Base-by-base conservation (phyloP, 179 eudicot species). In the Beta corolliflora region DNA sequence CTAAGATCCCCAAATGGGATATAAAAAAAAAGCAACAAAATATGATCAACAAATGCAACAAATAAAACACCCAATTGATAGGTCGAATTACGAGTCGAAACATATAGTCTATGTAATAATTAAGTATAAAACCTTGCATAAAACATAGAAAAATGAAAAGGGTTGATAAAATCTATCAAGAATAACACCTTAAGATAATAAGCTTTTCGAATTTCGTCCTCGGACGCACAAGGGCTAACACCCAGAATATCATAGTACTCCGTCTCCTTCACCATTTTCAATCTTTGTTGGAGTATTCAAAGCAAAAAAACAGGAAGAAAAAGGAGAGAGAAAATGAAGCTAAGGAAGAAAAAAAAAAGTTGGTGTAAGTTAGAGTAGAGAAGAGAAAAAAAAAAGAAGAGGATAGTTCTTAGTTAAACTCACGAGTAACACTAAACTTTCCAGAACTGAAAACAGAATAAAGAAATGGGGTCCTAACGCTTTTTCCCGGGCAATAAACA, bases 121-220 rank as follows among this genome's bases (percentile, higher is more conserved):
- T 0, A 8, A 19, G 44, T 56, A 55, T 75, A 29, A 14, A 68
- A 65, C 5, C 3, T 44, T 44, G 60, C 16, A 56, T 14, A 63
- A n/a, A 10, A 23, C n/a, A 36, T 21, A 25, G n/a, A 55, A 73
- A 54, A 29, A 52, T 54, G 0, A 31, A 29, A 74, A 44, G 78
- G 78, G 46, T 23, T 41, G 18, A 19, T 10, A 50, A 31, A 3
- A 71, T 31, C 9, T 8, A 61, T 72, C 18, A 79, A 74, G 53
- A 56, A 76, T 19, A 7, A 36, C 36, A 92, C 98, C 98, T 93
- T 95, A 60, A 92, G 86, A 85, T 93, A 95, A 69, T 95, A 95
- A 84, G 98, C 98, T 84, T 92, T 95, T 77, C 97, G 95, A 73
- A 93, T 93, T 41, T 92, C 92, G 45, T 85, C 97, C 71, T 92